Conservation (phyloP, 2,329 filamentous ascomycete species). For the Colletotrichum camelliae region DNA sequence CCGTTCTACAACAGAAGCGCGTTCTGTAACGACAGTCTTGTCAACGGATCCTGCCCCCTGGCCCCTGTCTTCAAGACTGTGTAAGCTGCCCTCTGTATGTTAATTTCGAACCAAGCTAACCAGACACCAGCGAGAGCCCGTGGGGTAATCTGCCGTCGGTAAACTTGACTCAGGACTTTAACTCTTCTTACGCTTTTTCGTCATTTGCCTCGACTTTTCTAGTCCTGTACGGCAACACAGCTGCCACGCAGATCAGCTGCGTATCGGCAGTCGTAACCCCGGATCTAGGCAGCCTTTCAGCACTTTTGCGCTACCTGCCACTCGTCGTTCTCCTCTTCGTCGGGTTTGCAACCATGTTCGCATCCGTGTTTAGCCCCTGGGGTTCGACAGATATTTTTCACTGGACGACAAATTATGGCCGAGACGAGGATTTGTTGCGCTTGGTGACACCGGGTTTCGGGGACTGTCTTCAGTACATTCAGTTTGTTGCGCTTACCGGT, state of each 20-base stretch:
- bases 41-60: conserved; percentile 75
- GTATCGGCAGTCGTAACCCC: conserved; percentile 85
- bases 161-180: conserved; percentile 74
- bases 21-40: conserved; percentile 71
- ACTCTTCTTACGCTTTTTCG: conserved; percentile 84
- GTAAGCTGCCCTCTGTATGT: conserved; percentile 30
- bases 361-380: conserved; percentile 92
- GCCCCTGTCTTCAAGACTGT: conserved; percentile 69
- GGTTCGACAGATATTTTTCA: conserved; percentile 88
- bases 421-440: conserved; percentile 88
- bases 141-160: conserved; percentile 70
- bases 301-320: conserved; percentile 77
- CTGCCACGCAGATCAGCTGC: conserved; percentile 73
- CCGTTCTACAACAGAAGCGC: conserved; percentile 61
- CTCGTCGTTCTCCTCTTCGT: conserved; percentile 80
- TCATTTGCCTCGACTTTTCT: conserved; percentile 78
- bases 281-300: conserved; percentile 74
- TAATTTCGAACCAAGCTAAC: background rate
- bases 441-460: conserved; percentile 95
- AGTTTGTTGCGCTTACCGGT: conserved; percentile 90
- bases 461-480: conserved; percentile 95
- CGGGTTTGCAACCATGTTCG: conserved; percentile 81
- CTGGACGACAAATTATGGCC: conserved; percentile 97
- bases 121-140: background rate
- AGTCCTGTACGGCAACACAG: conserved; percentile 75